Evolutionary conservation across 768 basidiomycete species (phyloP).

Genomic region (Piloderma croceum): DNA sequence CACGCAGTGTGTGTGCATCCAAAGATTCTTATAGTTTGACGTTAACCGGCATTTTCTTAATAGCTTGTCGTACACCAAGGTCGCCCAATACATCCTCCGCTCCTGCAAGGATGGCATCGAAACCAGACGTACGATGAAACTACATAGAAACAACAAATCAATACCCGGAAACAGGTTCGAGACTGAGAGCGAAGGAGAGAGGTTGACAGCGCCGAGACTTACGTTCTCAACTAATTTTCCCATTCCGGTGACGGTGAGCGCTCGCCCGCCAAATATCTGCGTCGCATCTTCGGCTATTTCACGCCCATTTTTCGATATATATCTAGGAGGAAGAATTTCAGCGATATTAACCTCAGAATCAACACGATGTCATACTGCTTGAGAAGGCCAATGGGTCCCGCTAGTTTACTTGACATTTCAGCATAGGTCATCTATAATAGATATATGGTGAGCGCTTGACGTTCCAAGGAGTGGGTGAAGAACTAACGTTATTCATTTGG

Average conservation of each 20-base stretch:
- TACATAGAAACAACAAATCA: conserved; percentile 20
- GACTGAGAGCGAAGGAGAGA: neutral
- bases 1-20: neutral
- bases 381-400: conserved; percentile 82
- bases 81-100: conserved; percentile 72
- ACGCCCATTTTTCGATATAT: conserved; percentile 58
- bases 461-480: neutral
- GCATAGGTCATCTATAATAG: conserved; percentile 70
- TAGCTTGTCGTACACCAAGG: conserved; percentile 66
- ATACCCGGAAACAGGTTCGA: neutral
- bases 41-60: conserved; percentile 75
- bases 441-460: neutral
- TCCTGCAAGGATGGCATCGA: conserved; percentile 81
- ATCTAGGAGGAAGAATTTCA: conserved; percentile 34
- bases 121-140: conserved; percentile 81
- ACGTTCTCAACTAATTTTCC: conserved; percentile 81
- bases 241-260: conserved; percentile 83
- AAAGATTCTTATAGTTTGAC: conserved; percentile 12
- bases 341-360: conserved; percentile 1
- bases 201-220: conserved; percentile 17
- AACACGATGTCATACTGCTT: conserved; percentile 60
- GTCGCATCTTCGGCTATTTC: conserved; percentile 81
- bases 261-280: conserved; percentile 86
- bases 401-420: conserved; percentile 79
- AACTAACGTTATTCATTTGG: conserved; percentile 82